A percentile compares a stretch with the other conserved stretches of the same genome.
phyloP scores from a whole-genome alignment of 169 alveolate species.

The Plasmodium billcollinsi region DNA sequence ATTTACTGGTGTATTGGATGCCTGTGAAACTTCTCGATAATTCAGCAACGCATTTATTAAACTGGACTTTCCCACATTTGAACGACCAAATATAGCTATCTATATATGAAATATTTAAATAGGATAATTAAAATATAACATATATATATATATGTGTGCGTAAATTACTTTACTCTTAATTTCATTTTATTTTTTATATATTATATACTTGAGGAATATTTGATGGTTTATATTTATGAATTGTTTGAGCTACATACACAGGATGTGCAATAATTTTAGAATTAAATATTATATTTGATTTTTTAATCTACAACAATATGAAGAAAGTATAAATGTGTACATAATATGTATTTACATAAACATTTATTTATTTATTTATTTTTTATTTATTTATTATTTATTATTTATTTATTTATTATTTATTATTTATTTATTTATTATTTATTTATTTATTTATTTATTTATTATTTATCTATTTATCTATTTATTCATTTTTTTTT shows the following conservation, averaged over 20 bases:
- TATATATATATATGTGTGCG: too few species aligned
- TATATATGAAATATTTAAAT: slow-evolving; percentile 46
- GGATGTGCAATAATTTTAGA: slow-evolving; percentile 89
- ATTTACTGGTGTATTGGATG: slow-evolving; percentile 86
- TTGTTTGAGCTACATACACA: slow-evolving; percentile 89
- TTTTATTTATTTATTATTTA: too few species aligned
- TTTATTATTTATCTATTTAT: too few species aligned
- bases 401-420: too few species aligned
- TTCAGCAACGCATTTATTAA: slow-evolving; percentile 92
- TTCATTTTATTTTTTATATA: background rate
- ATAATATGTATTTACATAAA: background rate
- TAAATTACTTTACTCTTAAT: background rate
- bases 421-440: too few species aligned
- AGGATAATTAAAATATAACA: background rate
- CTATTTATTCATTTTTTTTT: too few species aligned
- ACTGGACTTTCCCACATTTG: slow-evolving; percentile 95
- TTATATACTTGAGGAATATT: slow-evolving; percentile 86
- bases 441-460: too few species aligned
- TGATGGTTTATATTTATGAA: slow-evolving; percentile 84
- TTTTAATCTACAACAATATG: slow-evolving; percentile 64
- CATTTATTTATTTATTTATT: background rate
- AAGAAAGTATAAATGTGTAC: background rate
- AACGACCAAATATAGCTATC: slow-evolving; percentile 93
- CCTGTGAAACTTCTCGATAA: slow-evolving; percentile 88
- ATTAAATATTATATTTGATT: slow-evolving; percentile 77